phyloP scores from a whole-genome alignment of 225 moss, liverwort and hornwort species.

The Sphagnum tenellum region DNA sequence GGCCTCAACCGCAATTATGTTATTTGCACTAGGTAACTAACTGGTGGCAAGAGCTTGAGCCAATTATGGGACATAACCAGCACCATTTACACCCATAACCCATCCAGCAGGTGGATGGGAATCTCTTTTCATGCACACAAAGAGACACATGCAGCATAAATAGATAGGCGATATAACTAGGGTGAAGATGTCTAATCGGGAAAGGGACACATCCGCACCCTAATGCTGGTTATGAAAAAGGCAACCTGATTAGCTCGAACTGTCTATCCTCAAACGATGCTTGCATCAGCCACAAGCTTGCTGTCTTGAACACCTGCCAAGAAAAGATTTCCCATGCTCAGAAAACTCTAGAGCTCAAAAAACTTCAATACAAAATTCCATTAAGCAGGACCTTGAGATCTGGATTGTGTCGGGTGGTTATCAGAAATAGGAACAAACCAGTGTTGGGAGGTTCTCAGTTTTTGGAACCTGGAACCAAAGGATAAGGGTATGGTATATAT shows the following conservation, averaged over 20 bases:
- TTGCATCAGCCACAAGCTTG: constrained; percentile 38
- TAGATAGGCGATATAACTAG: too few relatives aligned
- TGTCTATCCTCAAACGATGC: constrained; percentile 29
- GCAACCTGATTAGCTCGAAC: constrained; percentile 42
- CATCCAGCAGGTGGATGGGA: too few relatives aligned
- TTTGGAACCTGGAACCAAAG: too few relatives aligned
- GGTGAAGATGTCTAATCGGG: constrained; percentile 3
- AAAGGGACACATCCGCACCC: background rate
- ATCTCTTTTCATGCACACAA: too few relatives aligned
- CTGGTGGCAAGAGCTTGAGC: too few relatives aligned
- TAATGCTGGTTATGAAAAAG: background rate
- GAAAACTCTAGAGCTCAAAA: background rate
- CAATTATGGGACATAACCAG: background rate
- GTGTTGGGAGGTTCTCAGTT: background rate
- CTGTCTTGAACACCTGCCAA: constrained; percentile 55
- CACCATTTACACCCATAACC: background rate
- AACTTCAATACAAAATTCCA: background rate
- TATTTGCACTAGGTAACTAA: too few relatives aligned
- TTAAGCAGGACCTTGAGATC: background rate
- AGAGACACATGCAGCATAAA: too few relatives aligned
- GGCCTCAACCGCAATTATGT: too few relatives aligned
- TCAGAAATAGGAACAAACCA: too few relatives aligned
- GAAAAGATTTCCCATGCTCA: background rate
- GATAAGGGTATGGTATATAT: too few relatives aligned
- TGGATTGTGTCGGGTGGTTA: too few relatives aligned